Percentiles rank a stretch among this genome's conserved stretches.
Conservation (phyloP, 306 rosid genomes). For the Vigna nakashimae region DNA sequence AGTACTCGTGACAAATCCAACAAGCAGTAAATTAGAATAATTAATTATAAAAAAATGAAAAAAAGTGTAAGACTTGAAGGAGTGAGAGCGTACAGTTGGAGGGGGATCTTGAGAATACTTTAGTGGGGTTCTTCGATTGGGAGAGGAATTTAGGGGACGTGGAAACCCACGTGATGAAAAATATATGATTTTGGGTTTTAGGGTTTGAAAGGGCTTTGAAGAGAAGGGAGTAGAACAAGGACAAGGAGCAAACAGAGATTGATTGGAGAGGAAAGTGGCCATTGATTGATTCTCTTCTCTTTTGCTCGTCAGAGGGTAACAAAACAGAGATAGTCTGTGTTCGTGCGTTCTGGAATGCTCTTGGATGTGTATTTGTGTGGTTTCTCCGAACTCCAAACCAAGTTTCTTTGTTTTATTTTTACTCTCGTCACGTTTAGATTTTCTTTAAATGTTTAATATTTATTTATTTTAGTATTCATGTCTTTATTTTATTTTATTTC, state of each 20-base stretch:
- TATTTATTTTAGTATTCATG: too few species aligned
- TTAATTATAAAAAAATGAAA: background rate
- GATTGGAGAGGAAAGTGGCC: constrained; percentile 60
- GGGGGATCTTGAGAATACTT: constrained; percentile 42
- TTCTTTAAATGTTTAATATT: too few species aligned
- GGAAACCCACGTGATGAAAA: constrained; percentile 41
- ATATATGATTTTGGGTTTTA: constrained; percentile 34
- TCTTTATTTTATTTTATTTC: too few species aligned
- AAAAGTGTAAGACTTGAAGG: background rate
- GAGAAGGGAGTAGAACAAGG: constrained; percentile 49
- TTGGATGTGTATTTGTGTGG: background rate
- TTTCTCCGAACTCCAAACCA: background rate
- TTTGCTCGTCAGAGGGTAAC: background rate
- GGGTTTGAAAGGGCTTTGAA: constrained; percentile 51
- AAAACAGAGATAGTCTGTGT: background rate
- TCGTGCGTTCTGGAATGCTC: background rate
- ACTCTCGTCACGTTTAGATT: too few species aligned
- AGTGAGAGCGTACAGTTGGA: constrained; percentile 50
- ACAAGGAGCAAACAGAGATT: constrained; percentile 45
- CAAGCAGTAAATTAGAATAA: background rate
- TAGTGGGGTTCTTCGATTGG: constrained; percentile 43
- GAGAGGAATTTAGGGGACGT: constrained; percentile 38
- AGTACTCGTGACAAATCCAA: constrained; percentile 7
- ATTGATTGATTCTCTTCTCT: constrained; percentile 39
- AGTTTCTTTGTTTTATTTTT: background rate